phyloP scores from a whole-genome alignment of 306 rosid genomes.

The Cicer pinnatifidum region DNA sequence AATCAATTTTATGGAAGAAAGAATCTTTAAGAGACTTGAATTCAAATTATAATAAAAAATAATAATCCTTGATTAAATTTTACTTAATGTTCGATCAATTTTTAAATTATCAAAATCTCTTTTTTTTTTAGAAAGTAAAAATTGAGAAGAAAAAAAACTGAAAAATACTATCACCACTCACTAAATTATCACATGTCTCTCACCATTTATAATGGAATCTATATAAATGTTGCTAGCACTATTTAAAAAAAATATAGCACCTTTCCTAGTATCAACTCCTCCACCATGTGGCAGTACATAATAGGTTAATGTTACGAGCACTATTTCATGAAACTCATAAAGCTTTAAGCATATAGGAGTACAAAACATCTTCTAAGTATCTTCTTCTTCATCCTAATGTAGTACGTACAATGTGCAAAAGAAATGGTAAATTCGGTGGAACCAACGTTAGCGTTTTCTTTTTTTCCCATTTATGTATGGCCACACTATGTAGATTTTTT shows the following conservation, averaged over 20 bases:
- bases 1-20: too few species aligned
- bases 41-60: too few species aligned
- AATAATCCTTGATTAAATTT: too few species aligned
- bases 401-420: constrained; percentile 23
- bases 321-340: constrained; percentile 11
- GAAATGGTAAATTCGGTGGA: constrained; percentile 8
- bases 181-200: too few species aligned
- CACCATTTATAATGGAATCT: too few species aligned
- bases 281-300: constrained; percentile 8
- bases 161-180: too few species aligned
- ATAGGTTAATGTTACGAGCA: neutral
- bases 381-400: constrained; percentile 32
- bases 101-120: too few species aligned
- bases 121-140: too few species aligned
- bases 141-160: too few species aligned
- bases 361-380: constrained; percentile 35
- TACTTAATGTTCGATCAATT: too few species aligned
- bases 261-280: neutral
- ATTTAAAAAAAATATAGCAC: neutral
- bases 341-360: constrained; percentile 23
- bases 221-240: neutral
- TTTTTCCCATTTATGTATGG: constrained; percentile 8
- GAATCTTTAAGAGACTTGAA: too few species aligned
- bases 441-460: constrained; percentile 36
- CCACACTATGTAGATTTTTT: constrained; percentile 36